Evolutionary conservation across 805 yeast species (phyloP).

Genomic region (Ascoidea asiatica): DNA sequence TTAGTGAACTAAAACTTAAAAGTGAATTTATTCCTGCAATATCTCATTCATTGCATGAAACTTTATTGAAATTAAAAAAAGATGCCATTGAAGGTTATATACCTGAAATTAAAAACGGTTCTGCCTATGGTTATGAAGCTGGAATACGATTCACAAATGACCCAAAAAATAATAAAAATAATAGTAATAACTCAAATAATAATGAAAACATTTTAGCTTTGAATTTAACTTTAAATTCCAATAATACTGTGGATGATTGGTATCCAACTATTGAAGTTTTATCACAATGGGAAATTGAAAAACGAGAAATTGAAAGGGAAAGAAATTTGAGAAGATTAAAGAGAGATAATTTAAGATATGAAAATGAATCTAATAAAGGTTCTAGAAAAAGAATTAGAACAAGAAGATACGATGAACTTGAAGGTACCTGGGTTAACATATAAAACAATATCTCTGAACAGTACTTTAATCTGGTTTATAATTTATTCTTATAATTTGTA

Average conservation of each 20-base stretch:
- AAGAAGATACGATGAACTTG: conserved; percentile 39
- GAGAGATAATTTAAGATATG: conserved; percentile 75
- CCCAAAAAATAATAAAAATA: conserved; percentile 62
- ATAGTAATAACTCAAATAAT: too few species aligned
- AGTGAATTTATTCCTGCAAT: conserved; percentile 86
- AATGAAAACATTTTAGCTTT: too few species aligned
- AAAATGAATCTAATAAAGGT: conserved; percentile 32
- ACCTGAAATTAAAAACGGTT: conserved; percentile 38
- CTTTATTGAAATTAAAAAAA: conserved; percentile 58
- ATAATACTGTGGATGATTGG: too few species aligned
- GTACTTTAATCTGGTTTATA: too few species aligned
- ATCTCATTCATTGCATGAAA: conserved; percentile 76
- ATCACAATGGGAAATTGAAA: conserved; percentile 87
- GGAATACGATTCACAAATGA: conserved; percentile 69
- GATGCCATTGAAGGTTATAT: conserved; percentile 66
- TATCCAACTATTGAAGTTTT: conserved; percentile 77
- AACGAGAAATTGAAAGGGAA: conserved; percentile 89
- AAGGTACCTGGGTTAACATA: conserved; percentile 17
- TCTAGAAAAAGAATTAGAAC: conserved; percentile 24
- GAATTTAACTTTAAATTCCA: too few species aligned
- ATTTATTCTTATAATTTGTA: too few species aligned
- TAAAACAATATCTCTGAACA: neutral
- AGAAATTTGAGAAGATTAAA: conserved; percentile 83
- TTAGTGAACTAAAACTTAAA: conserved; percentile 69
- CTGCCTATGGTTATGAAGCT: conserved; percentile 47